These are phyloP conservation scores for Podaxis pistillaris DNA, from an alignment of 768 basidiomycete species.

Conservation along the genomic window DNA sequence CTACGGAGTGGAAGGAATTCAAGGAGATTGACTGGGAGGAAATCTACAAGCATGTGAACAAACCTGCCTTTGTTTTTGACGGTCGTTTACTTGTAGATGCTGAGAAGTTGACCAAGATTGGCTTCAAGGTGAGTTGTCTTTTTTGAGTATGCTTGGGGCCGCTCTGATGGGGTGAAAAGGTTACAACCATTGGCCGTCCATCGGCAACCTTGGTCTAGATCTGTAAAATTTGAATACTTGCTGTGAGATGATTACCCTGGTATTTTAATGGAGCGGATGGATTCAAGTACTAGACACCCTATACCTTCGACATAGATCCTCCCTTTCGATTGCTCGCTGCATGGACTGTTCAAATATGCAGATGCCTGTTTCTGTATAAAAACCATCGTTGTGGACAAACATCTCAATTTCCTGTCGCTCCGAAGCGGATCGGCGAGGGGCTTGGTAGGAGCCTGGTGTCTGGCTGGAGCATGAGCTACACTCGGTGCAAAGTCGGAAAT, in stretches of 20 bases:
- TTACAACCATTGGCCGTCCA: conserved; percentile 12
- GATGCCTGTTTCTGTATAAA: neutral
- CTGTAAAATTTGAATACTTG: neutral
- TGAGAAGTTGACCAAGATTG: conserved; percentile 76
- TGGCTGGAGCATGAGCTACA: too few relatives aligned
- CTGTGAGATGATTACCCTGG: neutral
- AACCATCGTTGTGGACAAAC: too few relatives aligned
- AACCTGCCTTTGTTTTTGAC: conserved; percentile 99
- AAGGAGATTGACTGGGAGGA: conserved; percentile 84
- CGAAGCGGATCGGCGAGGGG: too few relatives aligned
- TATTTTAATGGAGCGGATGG: conserved; percentile 1
- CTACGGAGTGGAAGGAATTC: conserved; percentile 99
- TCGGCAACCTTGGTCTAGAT: neutral
- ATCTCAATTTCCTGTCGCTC: too few relatives aligned
- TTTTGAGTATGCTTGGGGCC: neutral
- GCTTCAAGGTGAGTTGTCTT: conserved; percentile 69
- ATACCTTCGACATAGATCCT: conserved; percentile 6
- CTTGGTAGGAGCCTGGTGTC: too few relatives aligned
- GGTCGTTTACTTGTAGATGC: conserved; percentile 86
- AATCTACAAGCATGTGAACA: conserved; percentile 87
- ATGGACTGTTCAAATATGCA: neutral
- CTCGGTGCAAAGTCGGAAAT: neutral
- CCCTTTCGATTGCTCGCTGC: neutral
- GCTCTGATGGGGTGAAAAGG: conserved; percentile 2
- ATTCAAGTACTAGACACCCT: neutral